phyloP scores from a whole-genome alignment of 2,329 filamentous ascomycete genomes.

The Diaporthe destruens region DNA sequence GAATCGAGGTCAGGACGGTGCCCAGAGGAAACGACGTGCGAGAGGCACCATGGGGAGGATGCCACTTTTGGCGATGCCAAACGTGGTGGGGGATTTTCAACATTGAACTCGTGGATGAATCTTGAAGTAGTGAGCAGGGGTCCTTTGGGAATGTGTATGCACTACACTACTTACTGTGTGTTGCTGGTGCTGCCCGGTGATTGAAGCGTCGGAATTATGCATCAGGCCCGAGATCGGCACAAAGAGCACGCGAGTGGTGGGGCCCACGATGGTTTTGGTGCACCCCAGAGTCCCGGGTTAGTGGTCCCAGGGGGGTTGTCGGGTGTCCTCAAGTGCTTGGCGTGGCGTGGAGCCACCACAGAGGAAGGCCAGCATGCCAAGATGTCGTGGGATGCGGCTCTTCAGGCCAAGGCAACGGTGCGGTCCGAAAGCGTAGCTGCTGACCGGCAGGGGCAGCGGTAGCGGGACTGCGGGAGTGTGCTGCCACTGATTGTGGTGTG shows the following conservation, averaged over 20 bases:
- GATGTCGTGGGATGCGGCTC: slow-evolving; percentile 17
- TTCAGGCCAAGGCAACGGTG: slow-evolving; percentile 20
- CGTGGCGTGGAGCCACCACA: not conserved
- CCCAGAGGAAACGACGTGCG: too few species aligned
- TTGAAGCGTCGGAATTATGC: not conserved
- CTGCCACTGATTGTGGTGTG: not conserved
- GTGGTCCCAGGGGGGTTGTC: not conserved
- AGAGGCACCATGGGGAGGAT: too few species aligned
- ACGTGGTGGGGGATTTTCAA: too few species aligned
- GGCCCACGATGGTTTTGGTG: not conserved
- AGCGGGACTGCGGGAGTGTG: not conserved
- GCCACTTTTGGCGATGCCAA: too few species aligned
- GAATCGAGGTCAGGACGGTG: too few species aligned
- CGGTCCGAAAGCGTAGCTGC: slow-evolving; percentile 27
- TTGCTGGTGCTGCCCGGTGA: not conserved
- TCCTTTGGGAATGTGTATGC: too few species aligned
- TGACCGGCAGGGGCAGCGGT: too few species aligned
- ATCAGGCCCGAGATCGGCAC: slow-evolving; percentile 13
- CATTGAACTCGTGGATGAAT: too few species aligned
- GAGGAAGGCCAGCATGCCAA: not conserved
- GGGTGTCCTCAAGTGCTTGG: not conserved
- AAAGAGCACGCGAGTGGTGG: slow-evolving; percentile 20
- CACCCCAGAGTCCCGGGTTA: not conserved
- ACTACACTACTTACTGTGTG: too few species aligned
- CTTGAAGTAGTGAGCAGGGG: too few species aligned